Base-by-base conservation (phyloP, 805 yeast genomes). In the Ogataea sp. region DNA sequence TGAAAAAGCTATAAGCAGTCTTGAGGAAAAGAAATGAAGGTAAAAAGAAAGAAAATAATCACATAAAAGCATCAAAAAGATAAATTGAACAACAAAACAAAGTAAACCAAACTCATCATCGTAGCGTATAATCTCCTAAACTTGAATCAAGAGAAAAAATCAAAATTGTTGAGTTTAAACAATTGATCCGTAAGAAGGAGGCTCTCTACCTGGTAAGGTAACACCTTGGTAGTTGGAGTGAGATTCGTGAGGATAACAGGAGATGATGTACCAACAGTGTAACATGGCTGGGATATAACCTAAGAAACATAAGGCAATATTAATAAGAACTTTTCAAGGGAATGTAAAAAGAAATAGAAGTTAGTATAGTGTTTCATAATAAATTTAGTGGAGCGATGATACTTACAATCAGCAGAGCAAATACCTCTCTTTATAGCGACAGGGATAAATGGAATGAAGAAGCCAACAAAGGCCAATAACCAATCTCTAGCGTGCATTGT, bases 201-300 rank as follows among this genome's bases (percentile, higher is more conserved):
- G 50, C 20, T 60, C 62, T 39, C 65, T 53, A 18, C 67, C 66
- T 5, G 66, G 65, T 13, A 58, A 34, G 9, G 67, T 62, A 30
- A 56, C 57, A 20, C 67, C 65, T 3, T 39, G 39, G 40, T 56
- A 58, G 1, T 47, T 42, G 6, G 57, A 43, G 4, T 42, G 36
- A 5, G 52, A 37, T n/a, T 60, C 62, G 20, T 59, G 53, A 9
- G 94, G 94, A 53, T 82, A 82, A 49, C 74, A 68, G 40, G 86
- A 76, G 40, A 85, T 83, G 51, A 85, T 80, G 58, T 83, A 85
- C 75, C 85, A 80, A 31, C 81, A 65, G 52, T 85, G 95, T 43
- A 85, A 58, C 28, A 84, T 69, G 10, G 93, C 95, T 1, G 95
- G 95, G 39, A 85, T 53, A 55, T 70, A 79, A 1, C 94, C 93